Evolutionary conservation across 257 asterid genomes (phyloP).

Genomic region (Solanum clarkiae): DNA sequence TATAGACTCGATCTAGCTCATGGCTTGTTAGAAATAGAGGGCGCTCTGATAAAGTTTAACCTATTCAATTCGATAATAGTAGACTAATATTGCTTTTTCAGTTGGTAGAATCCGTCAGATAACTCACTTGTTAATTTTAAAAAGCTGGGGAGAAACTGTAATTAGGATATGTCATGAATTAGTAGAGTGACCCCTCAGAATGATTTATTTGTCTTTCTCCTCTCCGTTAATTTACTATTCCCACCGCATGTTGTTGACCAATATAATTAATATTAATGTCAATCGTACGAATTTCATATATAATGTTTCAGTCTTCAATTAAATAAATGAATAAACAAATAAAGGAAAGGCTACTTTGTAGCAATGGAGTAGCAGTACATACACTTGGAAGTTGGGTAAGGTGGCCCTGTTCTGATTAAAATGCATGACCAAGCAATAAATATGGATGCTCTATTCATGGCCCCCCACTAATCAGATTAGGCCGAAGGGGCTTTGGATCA

Average conservation of each 20-base stretch:
- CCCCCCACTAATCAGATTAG: not conserved
- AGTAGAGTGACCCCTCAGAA: conserved; percentile 7
- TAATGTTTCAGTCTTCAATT: not conserved
- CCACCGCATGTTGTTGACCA: not conserved
- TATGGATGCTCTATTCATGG: not conserved
- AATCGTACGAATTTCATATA: not conserved
- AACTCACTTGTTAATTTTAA: no score
- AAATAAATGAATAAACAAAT: not conserved
- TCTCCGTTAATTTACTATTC: not conserved
- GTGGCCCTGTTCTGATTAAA: not conserved
- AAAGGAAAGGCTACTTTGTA: not conserved
- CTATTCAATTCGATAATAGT: not conserved
- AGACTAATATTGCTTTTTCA: not conserved
- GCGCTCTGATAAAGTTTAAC: no score
- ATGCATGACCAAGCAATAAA: not conserved
- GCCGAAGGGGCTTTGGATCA: not conserved
- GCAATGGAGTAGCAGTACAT: not conserved
- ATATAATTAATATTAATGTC: not conserved
- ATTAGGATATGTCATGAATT: not conserved
- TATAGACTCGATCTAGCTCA: no score
- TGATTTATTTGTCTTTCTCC: conserved; percentile 22
- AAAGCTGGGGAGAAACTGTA: no score
- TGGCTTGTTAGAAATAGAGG: no score
- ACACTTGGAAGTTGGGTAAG: not conserved
- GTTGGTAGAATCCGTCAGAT: not conserved